Percentiles rank a stretch among this genome's conserved stretches.
Conservation (phyloP, 2,329 filamentous ascomycete species). For the Podosphaera fusca region DNA sequence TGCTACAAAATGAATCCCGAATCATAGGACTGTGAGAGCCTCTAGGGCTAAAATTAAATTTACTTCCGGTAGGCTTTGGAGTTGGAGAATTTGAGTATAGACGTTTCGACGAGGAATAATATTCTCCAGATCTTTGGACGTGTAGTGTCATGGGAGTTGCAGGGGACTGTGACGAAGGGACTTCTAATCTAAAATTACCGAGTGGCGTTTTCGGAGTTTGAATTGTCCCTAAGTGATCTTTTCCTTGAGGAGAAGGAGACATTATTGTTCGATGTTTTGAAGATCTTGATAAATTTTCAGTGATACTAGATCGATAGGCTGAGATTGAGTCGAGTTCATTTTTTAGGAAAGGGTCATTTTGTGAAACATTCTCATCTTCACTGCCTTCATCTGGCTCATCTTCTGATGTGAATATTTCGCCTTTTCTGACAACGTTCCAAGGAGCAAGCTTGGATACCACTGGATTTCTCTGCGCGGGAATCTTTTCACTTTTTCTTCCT, state of each 20-base stretch:
- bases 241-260: background rate
- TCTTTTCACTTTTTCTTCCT: background rate
- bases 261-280: background rate
- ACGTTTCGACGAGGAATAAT: slow-evolving; percentile 8
- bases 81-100: slow-evolving; percentile 9
- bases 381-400: background rate
- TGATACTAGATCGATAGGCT: background rate
- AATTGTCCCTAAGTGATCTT: slow-evolving; percentile 4
- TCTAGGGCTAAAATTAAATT: slow-evolving; percentile 2
- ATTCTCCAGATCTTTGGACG: slow-evolving; percentile 5
- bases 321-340: slow-evolving; percentile 8
- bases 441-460: background rate
- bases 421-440: background rate
- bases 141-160: slow-evolving; percentile 12
- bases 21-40: slow-evolving; percentile 10
- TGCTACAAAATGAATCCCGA: slow-evolving; percentile 11
- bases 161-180: slow-evolving; percentile 17
- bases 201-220: slow-evolving; percentile 12
- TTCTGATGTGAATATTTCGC: background rate
- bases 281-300: background rate
- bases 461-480: background rate
- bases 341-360: background rate
- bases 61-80: slow-evolving; percentile 7
- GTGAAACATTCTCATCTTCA: background rate
- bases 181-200: slow-evolving; percentile 8